Base-by-base conservation (phyloP, 495 filamentous ascomycete species). In the Trypethelium eluteriae region DNA sequence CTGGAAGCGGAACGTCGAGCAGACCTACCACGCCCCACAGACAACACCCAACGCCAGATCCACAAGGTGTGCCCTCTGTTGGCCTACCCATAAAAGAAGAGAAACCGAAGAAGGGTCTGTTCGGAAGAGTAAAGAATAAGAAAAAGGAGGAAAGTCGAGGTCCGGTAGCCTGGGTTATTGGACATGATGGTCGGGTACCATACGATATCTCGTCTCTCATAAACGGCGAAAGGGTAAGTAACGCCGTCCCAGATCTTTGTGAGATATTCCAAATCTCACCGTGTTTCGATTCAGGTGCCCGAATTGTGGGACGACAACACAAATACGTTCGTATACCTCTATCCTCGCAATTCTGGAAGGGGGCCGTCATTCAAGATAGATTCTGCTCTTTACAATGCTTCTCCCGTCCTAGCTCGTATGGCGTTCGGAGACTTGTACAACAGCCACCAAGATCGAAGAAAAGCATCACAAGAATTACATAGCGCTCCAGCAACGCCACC, bases 221-320 rank as follows among this genome's bases (percentile, higher is more conserved):
- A 25, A 57, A 64, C 12, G 70, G 57, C 41, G 56, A 49, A 46
- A 62, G 7, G 66, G 66, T 56, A 16, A 63, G 66, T 64, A 14
- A 36, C 39, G 25, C 35, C 4, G 2, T 53, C 18, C 7, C 47
- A 56, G 16, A 25, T 65, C 63, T n/a, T 38, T 49, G 1, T n/a
- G 49, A 2, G 47, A 44, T 3, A 50, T 62, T 35, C 53, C 61
- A 9, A 12, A 14, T 14, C n/a, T 41, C 64, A 35, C 32, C 32
- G 3, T 18, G 1, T 59, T 32, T 59, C 6, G 7, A 36, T 59
- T 36, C 67, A 93, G 89, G 83, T 96, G 11, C 81, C 86, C 0
- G 95, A 98, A 77, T 76, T 98, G 38, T 98, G 95, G 95, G 88
- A 92, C 69, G 89, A 94, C 44, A 73, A 81, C 50, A 68, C 70